Evolutionary conservation across 2,329 filamentous ascomycete genomes (phyloP), one percentile per base, ranked within the genome.

Genomic region (Penicillium sp.): DNA sequence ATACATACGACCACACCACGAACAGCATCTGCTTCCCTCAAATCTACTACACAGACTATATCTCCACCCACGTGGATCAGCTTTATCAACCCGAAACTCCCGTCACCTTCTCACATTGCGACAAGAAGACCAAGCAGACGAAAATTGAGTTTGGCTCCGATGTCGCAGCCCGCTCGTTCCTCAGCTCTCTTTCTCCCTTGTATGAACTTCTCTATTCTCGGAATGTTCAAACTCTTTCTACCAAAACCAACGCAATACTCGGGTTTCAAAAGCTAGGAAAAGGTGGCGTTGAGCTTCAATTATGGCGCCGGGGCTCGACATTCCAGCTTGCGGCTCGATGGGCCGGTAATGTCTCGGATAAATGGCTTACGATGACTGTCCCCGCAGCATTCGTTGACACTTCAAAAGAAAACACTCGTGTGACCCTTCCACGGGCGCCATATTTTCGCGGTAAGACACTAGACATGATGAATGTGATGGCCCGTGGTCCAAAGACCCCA

Each of bases 31-130:
- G 55, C 3, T 68, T 72, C 42, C 67, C 64, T 2, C 55, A 56
- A 18, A 54, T 67, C 13, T 65, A 63, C 22, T 63, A 58, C 52
- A 63, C 64, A 16, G 63, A 69, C 22, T 72, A 72, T 43, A 58
- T 71, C 21, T 72, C 69, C 10, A 63, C 62, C 1, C 68, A 70
- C 21, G 63, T 67, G 7, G 66, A 71, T 24, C 60, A 67, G 40
- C 50, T 72, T n/a, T 71, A 65, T 34, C 57, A 47, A 6, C 58
- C 63, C 16, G 63, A 66, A 16, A 42, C 34, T 3, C 59, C 57
- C 1, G 68, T 69, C 2, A 49, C 39, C 7, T 71, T 71, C 47
- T 70, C 69, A 8, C 67, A 69, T 40, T 69, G 66, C 52, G 65
- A 70, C 27, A 71, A 68, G 39, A 65, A 57, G 27, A 44, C 58